Evolutionary conservation across 116 monocot species (phyloP), one percentile per base, ranked within the genome.

Genomic region (Posidonia oceanica): DNA sequence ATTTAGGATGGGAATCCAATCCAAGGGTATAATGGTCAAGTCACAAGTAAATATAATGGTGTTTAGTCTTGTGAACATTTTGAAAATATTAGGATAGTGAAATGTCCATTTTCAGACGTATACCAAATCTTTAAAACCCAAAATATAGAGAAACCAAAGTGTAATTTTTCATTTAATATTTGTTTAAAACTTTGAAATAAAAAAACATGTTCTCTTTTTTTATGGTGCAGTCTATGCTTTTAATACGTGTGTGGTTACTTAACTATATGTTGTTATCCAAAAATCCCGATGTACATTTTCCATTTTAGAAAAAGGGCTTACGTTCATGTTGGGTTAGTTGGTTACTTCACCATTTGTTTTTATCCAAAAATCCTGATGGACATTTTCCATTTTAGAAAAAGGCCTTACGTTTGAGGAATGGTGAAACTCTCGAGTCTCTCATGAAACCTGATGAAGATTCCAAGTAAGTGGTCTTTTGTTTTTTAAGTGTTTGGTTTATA

Each of bases 341-440:
- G 6, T 37, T 64, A 29, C 0, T 40, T 39, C 23, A 64, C 2
- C 16, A 40, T 15, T 29, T 61, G 11, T 15, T 61, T 21, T 21
- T 61, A 1, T 64, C 36, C 22, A 36, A 29, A 44, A 66, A 48
- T 52, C 23, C 23, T 53, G n/a, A 68, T 54, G 23, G 29, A 13
- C 36, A 7, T 69, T 37, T 63, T 55, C n/a, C 23, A 11, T 69
- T 18, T 44, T 54, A 71, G 76, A 76, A 65, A 71, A 76, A 63
- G 70, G 56, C 53, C 13, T 40, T 54, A 44, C 71, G 55, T 36
- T 36, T 3, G 39, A 70, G 38, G 65, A 71, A 76, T 65, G 71
- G 58, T 65, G 57, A 57, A 70, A 66, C 63, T 44, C n/a, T 57
- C 10, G 57, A 71, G 18, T 63, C 69, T 59, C 39, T 71, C 17